Percentiles rank a stretch among this genome's conserved stretches.
These are phyloP conservation scores for Solanum peruvianum DNA, from an alignment of 257 asterid genomes.

Conservation along the genomic window DNA sequence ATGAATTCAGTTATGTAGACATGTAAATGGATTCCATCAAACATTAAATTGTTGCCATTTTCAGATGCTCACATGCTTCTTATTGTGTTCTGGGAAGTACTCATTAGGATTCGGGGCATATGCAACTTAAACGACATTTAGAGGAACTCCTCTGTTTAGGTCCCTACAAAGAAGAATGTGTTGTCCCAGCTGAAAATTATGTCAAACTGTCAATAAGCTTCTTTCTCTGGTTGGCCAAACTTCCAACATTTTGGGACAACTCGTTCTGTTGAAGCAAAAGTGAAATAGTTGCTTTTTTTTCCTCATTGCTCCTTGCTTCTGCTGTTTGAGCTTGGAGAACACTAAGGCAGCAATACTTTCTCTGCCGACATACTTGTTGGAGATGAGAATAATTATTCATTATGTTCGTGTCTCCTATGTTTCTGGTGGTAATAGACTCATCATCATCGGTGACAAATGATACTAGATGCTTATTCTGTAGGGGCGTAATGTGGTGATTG, in stretches of 20 bases:
- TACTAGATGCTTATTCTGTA: constrained; percentile 3
- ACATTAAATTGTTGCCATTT: background rate
- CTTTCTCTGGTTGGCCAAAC: background rate
- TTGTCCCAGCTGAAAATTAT: background rate
- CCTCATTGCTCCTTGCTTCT: background rate
- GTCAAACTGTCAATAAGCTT: background rate
- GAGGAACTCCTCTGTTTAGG: background rate
- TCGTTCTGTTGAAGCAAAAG: constrained; percentile 5
- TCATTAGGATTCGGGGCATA: background rate
- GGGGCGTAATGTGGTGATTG: constrained; percentile 96
- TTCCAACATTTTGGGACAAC: background rate
- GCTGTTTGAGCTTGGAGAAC: background rate
- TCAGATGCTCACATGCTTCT: background rate
- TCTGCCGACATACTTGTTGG: background rate
- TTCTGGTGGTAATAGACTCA: background rate
- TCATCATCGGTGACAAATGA: background rate
- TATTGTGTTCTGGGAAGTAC: background rate
- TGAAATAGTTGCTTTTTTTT: background rate
- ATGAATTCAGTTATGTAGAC: background rate
- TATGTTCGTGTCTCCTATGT: background rate
- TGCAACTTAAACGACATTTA: background rate
- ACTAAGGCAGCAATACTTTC: background rate
- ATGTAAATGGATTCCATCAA: background rate
- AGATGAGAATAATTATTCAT: background rate
- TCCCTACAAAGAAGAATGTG: background rate